Percentiles rank a stretch among this genome's conserved stretches.
phyloP scores from a whole-genome alignment of 2,329 filamentous ascomycete species.

The Arthrobotrys megalospora region DNA sequence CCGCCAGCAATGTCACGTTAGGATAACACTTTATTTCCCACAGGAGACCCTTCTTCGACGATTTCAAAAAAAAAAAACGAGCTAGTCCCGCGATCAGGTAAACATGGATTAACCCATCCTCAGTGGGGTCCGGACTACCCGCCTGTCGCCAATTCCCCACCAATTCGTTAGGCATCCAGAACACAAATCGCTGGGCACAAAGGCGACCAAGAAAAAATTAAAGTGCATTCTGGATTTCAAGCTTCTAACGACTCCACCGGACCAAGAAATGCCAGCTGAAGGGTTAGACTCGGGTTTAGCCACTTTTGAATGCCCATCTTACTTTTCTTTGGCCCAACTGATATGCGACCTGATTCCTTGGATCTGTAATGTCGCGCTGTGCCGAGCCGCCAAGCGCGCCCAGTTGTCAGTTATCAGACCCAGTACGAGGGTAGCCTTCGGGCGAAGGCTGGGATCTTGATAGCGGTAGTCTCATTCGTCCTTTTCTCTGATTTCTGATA shows the following conservation, averaged over 20 bases:
- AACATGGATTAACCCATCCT: conserved; percentile 18
- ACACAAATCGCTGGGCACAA: conserved; percentile 22
- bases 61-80: background rate
- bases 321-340: conserved; percentile 1
- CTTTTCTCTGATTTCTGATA: background rate
- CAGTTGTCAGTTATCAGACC: conserved; percentile 28
- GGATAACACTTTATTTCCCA: conserved; percentile 24
- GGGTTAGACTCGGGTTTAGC: conserved; percentile 10
- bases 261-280: conserved; percentile 7
- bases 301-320: too few relatives aligned
- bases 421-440: conserved; percentile 20
- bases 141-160: conserved; percentile 36
- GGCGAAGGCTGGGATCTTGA: conserved; percentile 15
- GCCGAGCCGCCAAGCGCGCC: conserved; percentile 29
- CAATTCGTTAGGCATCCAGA: conserved; percentile 29
- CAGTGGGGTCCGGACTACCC: conserved; percentile 30
- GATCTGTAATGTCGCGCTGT: conserved; percentile 8
- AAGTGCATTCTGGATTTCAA: conserved; percentile 14
- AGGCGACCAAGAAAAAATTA: conserved; percentile 23
- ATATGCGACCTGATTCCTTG: background rate
- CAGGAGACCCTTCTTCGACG: background rate
- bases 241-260: conserved; percentile 6
- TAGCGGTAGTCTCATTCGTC: background rate
- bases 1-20: conserved; percentile 14
- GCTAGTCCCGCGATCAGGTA: conserved; percentile 5